These are phyloP conservation scores for Paramecium octaurelia DNA, from an alignment of 73 alveolate genomes.

Conservation along the genomic window DNA sequence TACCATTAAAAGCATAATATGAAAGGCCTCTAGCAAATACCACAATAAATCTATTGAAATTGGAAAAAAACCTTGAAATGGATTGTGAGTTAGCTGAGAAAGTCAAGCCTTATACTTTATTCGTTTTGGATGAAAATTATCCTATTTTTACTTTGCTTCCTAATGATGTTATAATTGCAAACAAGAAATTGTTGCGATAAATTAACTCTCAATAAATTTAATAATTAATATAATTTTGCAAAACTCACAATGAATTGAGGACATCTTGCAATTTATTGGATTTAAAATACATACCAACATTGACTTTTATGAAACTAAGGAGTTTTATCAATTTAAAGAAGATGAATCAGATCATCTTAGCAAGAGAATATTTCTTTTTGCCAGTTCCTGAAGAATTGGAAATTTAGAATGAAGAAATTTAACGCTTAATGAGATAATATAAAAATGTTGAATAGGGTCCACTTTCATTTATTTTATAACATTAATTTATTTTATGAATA, in stretches of 20 bases:
- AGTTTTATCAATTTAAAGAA: background rate
- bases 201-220: background rate
- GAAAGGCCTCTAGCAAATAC: background rate
- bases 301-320: slow-evolving; percentile 2
- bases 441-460: slow-evolving; percentile 7
- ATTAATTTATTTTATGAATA: background rate
- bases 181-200: background rate
- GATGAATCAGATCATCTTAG: background rate
- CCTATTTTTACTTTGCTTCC: background rate
- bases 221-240: background rate
- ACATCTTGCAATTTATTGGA: background rate
- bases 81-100: background rate
- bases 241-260: background rate
- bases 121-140: background rate
- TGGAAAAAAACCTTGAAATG: background rate
- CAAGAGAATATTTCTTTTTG: slow-evolving; percentile 10
- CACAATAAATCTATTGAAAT: background rate
- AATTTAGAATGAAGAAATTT: background rate
- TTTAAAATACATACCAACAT: background rate
- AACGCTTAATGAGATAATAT: background rate
- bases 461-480: background rate
- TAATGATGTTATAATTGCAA: background rate
- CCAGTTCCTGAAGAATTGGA: background rate
- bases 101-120: background rate
- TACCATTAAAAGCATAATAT: background rate